Conservation (phyloP, 2,329 filamentous ascomycete genomes). For the Trichophyton benhamiae region DNA sequence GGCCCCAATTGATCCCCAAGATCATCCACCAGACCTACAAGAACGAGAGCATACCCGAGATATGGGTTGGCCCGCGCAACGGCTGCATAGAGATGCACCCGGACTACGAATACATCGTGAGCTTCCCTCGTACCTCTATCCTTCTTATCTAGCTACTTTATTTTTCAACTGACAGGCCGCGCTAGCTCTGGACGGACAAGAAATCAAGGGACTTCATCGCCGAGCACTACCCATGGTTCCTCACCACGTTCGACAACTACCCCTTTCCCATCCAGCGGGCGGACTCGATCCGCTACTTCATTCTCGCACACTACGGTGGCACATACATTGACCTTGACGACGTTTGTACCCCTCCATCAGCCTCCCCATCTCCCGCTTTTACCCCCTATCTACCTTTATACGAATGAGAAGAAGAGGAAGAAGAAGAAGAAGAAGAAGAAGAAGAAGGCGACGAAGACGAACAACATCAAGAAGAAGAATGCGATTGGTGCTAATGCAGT, state of each 20-base stretch:
- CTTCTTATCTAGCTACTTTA: too few relatives aligned
- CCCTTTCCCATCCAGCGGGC: slow-evolving; percentile 64
- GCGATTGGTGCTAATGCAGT: neutral
- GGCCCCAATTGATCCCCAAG: slow-evolving; percentile 55
- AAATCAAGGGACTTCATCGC: slow-evolving; percentile 59
- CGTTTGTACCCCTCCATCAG: slow-evolving; percentile 27
- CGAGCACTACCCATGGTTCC: slow-evolving; percentile 64
- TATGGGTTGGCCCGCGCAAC: slow-evolving; percentile 54
- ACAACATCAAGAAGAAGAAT: slow-evolving; percentile 11
- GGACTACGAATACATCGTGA: slow-evolving; percentile 61
- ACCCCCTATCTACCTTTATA: neutral
- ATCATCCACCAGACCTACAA: slow-evolving; percentile 69
- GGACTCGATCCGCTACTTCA: slow-evolving; percentile 68
- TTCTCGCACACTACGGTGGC: slow-evolving; percentile 63
- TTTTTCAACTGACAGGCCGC: too few relatives aligned
- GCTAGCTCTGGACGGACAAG: slow-evolving; percentile 63
- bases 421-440: too few relatives aligned
- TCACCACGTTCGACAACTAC: slow-evolving; percentile 62
- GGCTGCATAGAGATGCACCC: slow-evolving; percentile 56
- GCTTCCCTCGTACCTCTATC: neutral
- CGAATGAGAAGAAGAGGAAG: too few relatives aligned
- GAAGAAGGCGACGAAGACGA: too few relatives aligned
- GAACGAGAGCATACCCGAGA: slow-evolving; percentile 54
- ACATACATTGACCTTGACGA: slow-evolving; percentile 73
- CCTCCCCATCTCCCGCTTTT: neutral